Evolutionary conservation across 1,139 yeast genomes (phyloP).

Genomic region (Candida albicans): DNA sequence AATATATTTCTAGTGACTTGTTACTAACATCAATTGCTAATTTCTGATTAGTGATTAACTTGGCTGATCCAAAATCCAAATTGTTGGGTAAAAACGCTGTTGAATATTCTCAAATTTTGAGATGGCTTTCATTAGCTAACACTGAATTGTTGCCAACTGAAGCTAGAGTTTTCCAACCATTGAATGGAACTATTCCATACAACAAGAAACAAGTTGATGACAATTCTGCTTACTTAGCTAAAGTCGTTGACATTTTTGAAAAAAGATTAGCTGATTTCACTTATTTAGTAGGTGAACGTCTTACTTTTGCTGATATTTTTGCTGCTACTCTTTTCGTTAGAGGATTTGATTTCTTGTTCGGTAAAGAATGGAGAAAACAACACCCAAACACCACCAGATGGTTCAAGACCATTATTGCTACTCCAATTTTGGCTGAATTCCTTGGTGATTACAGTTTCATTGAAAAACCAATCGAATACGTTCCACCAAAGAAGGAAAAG

Average conservation of each 20-base stretch:
- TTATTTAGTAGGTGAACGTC: slow-evolving; percentile 88
- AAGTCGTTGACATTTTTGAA: slow-evolving; percentile 52
- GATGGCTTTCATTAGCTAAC: slow-evolving; percentile 82
- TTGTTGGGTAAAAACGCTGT: slow-evolving; percentile 65
- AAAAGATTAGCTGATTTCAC: slow-evolving; percentile 72
- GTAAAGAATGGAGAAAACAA: slow-evolving; percentile 70
- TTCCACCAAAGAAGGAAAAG: slow-evolving; percentile 83
- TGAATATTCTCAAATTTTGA: slow-evolving; percentile 71
- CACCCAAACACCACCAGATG: slow-evolving; percentile 83
- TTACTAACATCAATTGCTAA: slow-evolving; percentile 20
- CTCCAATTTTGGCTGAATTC: slow-evolving; percentile 50
- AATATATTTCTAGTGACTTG: not conserved
- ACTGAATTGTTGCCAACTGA: slow-evolving; percentile 59
- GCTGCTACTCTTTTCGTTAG: slow-evolving; percentile 60
- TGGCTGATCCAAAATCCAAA: slow-evolving; percentile 29
- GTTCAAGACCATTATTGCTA: slow-evolving; percentile 70
- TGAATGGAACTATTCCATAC: slow-evolving; percentile 50
- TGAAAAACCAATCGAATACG: slow-evolving; percentile 65
- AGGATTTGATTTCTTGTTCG: slow-evolving; percentile 70
- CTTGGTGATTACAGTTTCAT: slow-evolving; percentile 52
- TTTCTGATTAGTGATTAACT: slow-evolving; percentile 26
- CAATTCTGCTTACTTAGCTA: slow-evolving; percentile 39
- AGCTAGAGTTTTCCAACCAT: slow-evolving; percentile 33
- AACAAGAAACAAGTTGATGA: slow-evolving; percentile 65
- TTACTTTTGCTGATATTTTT: slow-evolving; percentile 82